These are phyloP conservation scores for Physcomitrium patens DNA, from an alignment of 225 moss, liverwort and hornwort species.

Conservation along the genomic window DNA sequence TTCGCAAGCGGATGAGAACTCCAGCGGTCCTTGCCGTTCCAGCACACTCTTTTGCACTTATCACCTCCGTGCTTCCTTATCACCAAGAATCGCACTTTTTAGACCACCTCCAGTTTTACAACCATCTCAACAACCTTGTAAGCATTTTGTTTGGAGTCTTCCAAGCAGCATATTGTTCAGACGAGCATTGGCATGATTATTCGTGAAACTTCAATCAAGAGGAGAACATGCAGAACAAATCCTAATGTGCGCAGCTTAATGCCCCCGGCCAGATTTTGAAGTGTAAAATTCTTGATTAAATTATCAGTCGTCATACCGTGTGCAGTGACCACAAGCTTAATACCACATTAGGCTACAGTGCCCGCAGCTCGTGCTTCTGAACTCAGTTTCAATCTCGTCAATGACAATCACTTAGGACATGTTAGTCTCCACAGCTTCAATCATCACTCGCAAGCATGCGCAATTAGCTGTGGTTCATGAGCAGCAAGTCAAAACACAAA, in stretches of 20 bases:
- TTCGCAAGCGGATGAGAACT: conserved; percentile 84
- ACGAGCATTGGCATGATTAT: no score
- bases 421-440: conserved; percentile 97
- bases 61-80: conserved; percentile 92
- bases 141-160: conserved; percentile 24
- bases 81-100: conserved; percentile 96
- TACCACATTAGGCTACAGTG: conserved; percentile 92
- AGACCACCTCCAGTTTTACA: conserved; percentile 82
- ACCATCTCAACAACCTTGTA: conserved; percentile 56
- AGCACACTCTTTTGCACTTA: conserved; percentile 94
- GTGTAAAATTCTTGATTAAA: conserved; percentile 92
- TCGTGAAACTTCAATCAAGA: no score
- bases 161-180: no score
- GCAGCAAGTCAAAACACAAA: not conserved
- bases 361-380: conserved; percentile 86
- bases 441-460: conserved; percentile 67
- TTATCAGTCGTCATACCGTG: conserved; percentile 96
- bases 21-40: conserved; percentile 89
- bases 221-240: not conserved
- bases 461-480: not conserved
- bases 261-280: conserved; percentile 87
- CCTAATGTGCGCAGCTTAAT: conserved; percentile 75
- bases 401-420: conserved; percentile 98
- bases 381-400: conserved; percentile 95
- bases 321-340: conserved; percentile 94